These are phyloP conservation scores for Blastobotrys mokoenaii DNA, from an alignment of 805 yeast genomes.

Conservation along the genomic window DNA sequence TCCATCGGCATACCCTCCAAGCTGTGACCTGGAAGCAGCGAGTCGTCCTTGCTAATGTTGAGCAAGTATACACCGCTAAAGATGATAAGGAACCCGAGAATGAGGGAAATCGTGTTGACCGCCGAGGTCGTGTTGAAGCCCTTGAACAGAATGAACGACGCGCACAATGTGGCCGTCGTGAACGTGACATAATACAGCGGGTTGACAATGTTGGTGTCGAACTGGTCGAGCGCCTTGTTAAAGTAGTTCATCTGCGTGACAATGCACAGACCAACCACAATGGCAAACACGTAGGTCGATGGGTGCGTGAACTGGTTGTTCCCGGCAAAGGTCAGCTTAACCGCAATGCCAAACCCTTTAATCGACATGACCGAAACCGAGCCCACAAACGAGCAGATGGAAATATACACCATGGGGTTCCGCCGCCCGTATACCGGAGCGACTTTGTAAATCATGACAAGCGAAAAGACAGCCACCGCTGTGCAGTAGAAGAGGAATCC, in stretches of 20 bases:
- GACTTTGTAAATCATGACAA: slow-evolving; percentile 72
- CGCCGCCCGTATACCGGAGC: slow-evolving; percentile 74
- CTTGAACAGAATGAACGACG: slow-evolving; percentile 76
- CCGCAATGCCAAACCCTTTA: slow-evolving; percentile 88
- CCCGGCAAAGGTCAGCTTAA: slow-evolving; percentile 75
- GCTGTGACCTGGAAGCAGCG: slow-evolving; percentile 39
- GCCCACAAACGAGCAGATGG: slow-evolving; percentile 85
- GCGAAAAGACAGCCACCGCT: slow-evolving; percentile 55
- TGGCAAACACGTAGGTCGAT: slow-evolving; percentile 72
- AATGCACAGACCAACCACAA: slow-evolving; percentile 74
- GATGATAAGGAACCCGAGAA: slow-evolving; percentile 79
- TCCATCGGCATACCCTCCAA: slow-evolving; percentile 72
- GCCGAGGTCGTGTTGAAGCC: slow-evolving; percentile 81
- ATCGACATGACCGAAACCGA: slow-evolving; percentile 86
- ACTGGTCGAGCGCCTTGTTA: slow-evolving; percentile 88
- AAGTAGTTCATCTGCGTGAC: slow-evolving; percentile 89
- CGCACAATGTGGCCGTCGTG: slow-evolving; percentile 78
- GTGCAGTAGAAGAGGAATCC: slow-evolving; percentile 57
- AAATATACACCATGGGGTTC: slow-evolving; percentile 82
- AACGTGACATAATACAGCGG: slow-evolving; percentile 87
- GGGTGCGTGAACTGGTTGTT: slow-evolving; percentile 81
- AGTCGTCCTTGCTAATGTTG: slow-evolving; percentile 55
- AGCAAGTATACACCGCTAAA: slow-evolving; percentile 80
- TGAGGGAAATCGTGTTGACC: slow-evolving; percentile 69
- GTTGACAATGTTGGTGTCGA: slow-evolving; percentile 86